Base-by-base conservation (phyloP, 1,284 basidiomycete genomes). In the Papiliotrema fonsecae region DNA sequence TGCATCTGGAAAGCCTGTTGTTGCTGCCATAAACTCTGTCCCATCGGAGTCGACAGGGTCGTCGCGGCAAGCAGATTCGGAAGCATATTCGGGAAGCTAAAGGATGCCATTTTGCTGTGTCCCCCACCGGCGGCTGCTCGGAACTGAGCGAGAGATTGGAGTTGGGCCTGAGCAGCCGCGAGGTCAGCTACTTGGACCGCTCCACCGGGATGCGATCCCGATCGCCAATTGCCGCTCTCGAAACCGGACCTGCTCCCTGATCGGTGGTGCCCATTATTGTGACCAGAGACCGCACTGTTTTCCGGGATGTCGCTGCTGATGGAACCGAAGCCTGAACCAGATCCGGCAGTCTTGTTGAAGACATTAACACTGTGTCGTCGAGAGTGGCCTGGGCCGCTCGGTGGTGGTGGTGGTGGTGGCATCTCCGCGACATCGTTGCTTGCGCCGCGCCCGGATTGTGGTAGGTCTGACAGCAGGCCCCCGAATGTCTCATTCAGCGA, bases 101-200 rank as follows among this genome's bases (percentile, higher is more conserved):
- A 97, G 0, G 96, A 98, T 13, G 90, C 82, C 81, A 94, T 92
- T 78, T 96, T 94, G 65, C 89, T 84, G 72, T 97, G 94, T 56
- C 96, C 90, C 14, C 89, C 88, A 47, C 90, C 92, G 13, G 91
- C 87, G 2, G 90, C 90, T 30, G 90, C 91, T 58, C 96, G 87
- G 80, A 97, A 98, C 67, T 97, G 92, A 66, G 96, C 90, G 42
- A 98, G 79, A 62, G 93, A 94, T 64, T 92, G 88, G 5, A 99
- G 79, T 71, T 99, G 96, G 10, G 92, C 90, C 70, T 74, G 72
- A n/a, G 90, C 90, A 64, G 91, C 87, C 2, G 89, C 90, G 26
- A 94, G 83, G 69, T 93, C 90, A 19, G 86, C 79, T 31, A 84
- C 79, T 54, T 78, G 81, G 52, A 78, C 81, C 47, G 79, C 78